Evolutionary conservation across 768 basidiomycete genomes (phyloP), one percentile per base, ranked within the genome.

Genomic region (Leccinum arenicola): DNA sequence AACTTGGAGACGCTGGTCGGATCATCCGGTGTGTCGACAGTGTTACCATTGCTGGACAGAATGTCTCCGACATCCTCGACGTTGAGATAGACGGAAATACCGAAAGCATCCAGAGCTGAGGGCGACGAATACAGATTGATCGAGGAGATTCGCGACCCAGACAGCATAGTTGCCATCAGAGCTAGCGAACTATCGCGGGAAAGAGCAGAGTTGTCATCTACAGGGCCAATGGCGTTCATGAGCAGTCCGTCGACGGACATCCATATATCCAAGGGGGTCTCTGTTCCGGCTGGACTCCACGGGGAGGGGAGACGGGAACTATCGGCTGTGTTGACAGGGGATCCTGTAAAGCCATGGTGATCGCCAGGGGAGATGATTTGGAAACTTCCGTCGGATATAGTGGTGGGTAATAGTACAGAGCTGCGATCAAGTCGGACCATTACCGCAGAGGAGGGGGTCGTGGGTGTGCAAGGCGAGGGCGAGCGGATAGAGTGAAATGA

Each of bases 251-350:
- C 56, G 10, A 58, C 52, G 52, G 71, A 61, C 51, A 72, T 54
- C 70, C 70, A 73, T 1, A 74, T 57, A 17, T 67, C 49, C 9
- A 47, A 15, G 5, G 59, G 23, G 2, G 61, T 17, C 1, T 15
- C 3, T 19, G 47, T 60, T 54, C 63, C 68, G 19, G 51, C 6
- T 5, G 71, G 72, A 17, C 71, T 72, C 71, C 71, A 74, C 4
- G 72, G 71, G 3, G 71, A 74, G 14, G 68, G 64, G 15, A 72
- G 72, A 29, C 25, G 66, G 8, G 10, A 47, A 10, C 49, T 12
- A 49, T 59, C 52, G 7, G 48, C 12, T 2, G 51, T n/a, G 11
- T n/a, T 54, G 40, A 50, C 19, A 9, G 65, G 65, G 6, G 62
- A 52, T 11, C 50, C 59, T n/a, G 53, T 10, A 31, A 58, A 63